Evolutionary conservation across 2,329 filamentous ascomycete genomes (phyloP), one percentile per base, ranked within the genome.

Genomic region (Fusarium chlamydosporum): DNA sequence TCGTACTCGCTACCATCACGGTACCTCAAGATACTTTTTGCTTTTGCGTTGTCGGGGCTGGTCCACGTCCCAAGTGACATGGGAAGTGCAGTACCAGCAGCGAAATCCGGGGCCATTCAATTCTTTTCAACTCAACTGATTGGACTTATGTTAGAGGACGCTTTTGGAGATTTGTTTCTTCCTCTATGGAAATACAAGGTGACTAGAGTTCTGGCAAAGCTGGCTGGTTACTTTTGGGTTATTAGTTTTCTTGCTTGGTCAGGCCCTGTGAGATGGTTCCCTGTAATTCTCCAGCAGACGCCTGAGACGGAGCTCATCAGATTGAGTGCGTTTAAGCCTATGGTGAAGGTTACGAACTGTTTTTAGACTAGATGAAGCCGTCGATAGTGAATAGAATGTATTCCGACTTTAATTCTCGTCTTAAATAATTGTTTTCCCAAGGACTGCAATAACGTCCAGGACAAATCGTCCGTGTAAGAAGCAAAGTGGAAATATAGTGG

Each of bases 161-260:
- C 53, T 1, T 33, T 71, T 55, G 61, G 68, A 2, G 46, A 55
- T 18, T 18, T 67, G 3, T 71, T 70, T 38, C 54, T 50, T 26
- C 63, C 59, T 1, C 58, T 70, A 0, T 70, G 68, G 68, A 65
- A 54, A 6, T 56, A 58, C 7, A 70, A 33, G 18, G 2, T 9
- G 5, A 59, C 67, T 0, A 50, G 55, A 3, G 0, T 58, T 0
- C 4, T 71, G 8, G 57, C 56, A 8, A 65, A 20, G 8, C 23
- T 68, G 11, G 48, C 56, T 20, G 68, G 68, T 0, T 71, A 71
- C 23, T 66, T 68, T 11, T 71, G 68, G 68, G 67, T 71, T 15
- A 56, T 71, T 26, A 29, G 37, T n/a, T 71, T 66, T 58, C 68
- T 71, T 34, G 68, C 56, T 16, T 71, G 68, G 68, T 66, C 67